Base-by-base conservation (phyloP, 1,284 basidiomycete species). In the Fistulinella staudtii region DNA sequence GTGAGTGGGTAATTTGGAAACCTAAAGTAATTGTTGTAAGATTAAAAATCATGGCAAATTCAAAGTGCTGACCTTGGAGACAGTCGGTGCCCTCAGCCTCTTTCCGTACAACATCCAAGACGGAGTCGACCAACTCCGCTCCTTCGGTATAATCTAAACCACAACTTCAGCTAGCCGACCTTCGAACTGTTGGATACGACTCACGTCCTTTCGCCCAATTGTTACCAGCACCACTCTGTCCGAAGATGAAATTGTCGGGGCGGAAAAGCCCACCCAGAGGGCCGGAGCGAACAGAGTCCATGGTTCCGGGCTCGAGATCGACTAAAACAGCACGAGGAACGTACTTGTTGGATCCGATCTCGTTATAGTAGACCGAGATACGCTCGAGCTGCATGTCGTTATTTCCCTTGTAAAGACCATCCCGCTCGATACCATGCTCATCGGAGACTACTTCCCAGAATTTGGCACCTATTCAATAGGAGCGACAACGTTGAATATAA, bases 401-500 rank as follows among this genome's bases (percentile, higher is more conserved):
- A 69, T 71, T 92, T 63, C 95, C 95, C 71, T 88, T 86, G 83
- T 97, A 98, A 51, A 78, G 70, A 73, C 93, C 93, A 75, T 93
- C 89, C 68, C 76, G 77, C 70, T 90, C 90, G 69, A 97, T 93
- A 65, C 92, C 92, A 70, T 98, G 94, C 77, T 98, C 94, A 69
- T 97, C 93, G 50, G 92, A 94, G 65, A 98, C 84, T 60, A 92
- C 93, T 72, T 89, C 93, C 94, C 93, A 97, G 85, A 98, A 97
- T 74, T 96, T 96, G 77, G 91, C 89, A 86, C 89, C 88, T 89
- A 52, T 21, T 55, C 45, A 29, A 41, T 21, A 45, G 46, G 46
- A 45, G 43, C 23, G 39, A 40, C 22, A 43, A 45, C 23, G 24
- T 46, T 44, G 49, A 48, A 40, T 51, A 46, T n/a, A 23, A 9